Evolutionary conservation across 768 basidiomycete species (phyloP), one percentile per base, ranked within the genome.

Genomic region (Ephemerocybe angulata): DNA sequence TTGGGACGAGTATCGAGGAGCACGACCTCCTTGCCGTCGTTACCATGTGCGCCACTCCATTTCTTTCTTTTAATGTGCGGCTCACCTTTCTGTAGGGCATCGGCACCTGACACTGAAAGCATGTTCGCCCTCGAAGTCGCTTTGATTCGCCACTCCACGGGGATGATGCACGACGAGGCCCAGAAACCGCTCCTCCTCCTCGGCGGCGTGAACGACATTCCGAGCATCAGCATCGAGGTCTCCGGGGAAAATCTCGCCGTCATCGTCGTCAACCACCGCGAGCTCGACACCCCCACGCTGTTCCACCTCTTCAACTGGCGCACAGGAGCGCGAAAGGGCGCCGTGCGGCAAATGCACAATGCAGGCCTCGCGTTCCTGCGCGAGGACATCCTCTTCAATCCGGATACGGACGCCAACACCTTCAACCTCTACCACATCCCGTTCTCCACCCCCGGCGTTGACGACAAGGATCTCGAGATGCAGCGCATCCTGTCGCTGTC

Each of bases 401-500:
- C 61, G 3, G 30, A 50, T 33, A 47, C 38, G 19, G 7, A 6
- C 8, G 28, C 22, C 29, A 31, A 41, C 27, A 28, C 53, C 2
- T 53, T 62, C 29, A 29, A 54, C 22, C 54, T 60, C 41, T 53
- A 42, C 27, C 42, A 54, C 33, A 57, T 60, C 22, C 57, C 57
- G n/a, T 10, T 56, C 50, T 10, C 53, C 60, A 5, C 31, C 48
- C 3, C 59, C 52, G 2, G 38, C 44, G 38, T 25, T 8, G 11
- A 51, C 38, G 50, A 51, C n/a, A 22, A 8, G 3, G 3, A 11
- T 44, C 31, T 52, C 4, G 54, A 60, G 10, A 51, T 58, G 2
- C 28, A 33, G 13, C 70, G 68, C 7, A 49, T 63, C 37, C 54
- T 61, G 21, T 40, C 54, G 15, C 62, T 74, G 17, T 49, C 59